These are phyloP conservation scores for Sphaerulina musiva DNA, from an alignment of 2,329 filamentous ascomycete genomes.

Conservation along the genomic window DNA sequence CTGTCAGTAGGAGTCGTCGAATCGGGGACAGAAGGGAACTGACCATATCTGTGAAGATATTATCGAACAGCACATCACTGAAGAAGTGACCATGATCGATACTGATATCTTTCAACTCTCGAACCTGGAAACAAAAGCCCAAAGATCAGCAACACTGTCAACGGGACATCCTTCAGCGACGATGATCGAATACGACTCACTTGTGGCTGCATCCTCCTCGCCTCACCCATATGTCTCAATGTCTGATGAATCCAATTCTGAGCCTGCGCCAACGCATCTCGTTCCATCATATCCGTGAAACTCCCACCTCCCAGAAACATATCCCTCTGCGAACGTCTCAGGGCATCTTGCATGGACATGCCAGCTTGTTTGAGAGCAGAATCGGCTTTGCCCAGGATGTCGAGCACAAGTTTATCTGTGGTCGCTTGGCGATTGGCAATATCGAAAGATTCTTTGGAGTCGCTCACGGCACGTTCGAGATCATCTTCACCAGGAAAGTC, in stretches of 20 bases:
- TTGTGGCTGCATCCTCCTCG: constrained; percentile 21
- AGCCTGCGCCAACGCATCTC: constrained; percentile 45
- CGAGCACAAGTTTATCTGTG: constrained; percentile 39
- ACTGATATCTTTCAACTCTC: constrained; percentile 17
- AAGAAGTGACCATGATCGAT: constrained; percentile 30
- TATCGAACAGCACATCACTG: constrained; percentile 30
- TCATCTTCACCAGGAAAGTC: constrained; percentile 50
- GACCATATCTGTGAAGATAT: constrained; percentile 28
- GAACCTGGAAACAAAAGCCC: not conserved
- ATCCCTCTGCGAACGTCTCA: constrained; percentile 40
- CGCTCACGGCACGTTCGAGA: constrained; percentile 37
- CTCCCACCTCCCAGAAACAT: constrained; percentile 46
- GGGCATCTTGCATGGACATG: constrained; percentile 40
- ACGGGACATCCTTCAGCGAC: too few relatives aligned
- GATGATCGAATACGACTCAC: constrained; percentile 10
- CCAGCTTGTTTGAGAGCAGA: constrained; percentile 35
- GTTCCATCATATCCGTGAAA: constrained; percentile 49
- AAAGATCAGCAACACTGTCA: not conserved
- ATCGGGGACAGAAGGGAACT: not conserved
- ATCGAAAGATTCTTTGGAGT: constrained; percentile 37
- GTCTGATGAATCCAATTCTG: constrained; percentile 36
- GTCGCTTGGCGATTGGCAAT: constrained; percentile 35
- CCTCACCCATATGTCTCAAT: constrained; percentile 23
- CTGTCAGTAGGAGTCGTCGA: not conserved
- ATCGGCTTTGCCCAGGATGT: constrained; percentile 33